Base-by-base conservation (phyloP, 2,329 filamentous ascomycete genomes). In the Talaromyces sp. region DNA sequence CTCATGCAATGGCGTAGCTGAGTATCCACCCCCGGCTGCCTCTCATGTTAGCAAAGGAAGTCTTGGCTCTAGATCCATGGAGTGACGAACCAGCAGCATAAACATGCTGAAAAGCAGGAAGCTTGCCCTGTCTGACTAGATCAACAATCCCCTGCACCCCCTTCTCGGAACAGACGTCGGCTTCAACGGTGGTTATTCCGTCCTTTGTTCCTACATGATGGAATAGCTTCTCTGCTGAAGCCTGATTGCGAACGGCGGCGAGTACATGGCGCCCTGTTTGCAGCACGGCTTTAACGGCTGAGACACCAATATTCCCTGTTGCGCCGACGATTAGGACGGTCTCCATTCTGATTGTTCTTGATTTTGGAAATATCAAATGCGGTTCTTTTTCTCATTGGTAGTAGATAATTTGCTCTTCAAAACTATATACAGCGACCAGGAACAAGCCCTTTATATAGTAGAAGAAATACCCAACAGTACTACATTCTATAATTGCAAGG, bases 321-420 rank as follows among this genome's bases (percentile, higher is more conserved):
- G 62, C 62, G 37, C 62, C 62, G 14, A 64, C 35, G 13, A 64
- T 48, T 19, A 64, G 41, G 47, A 64, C 62, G 56, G 62, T 64
- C 22, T 64, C 62, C 62, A 64, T 64, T 41, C 8, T 64, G 31
- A 35, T 50, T 50, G 45, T 39, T 24, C 10, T 24, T 7, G 11
- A 11, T 24, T 24, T 14, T 4, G 4, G 13, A 19, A 47, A 22
- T 47, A 47, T 22, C 11, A 47, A 47, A 24, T 3, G 45, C 3
- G 19, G 10, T 7, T 14, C 11, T 24, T 43, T 10, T n/a, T 16
- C 3, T 14, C 4, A 24, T 14, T 13, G 24, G 19, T 11, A 10
- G 10, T 47, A 47, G 10, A 47, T 24, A 13, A 2, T 47, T 11
- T 47, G 19, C 10, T 47, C 22, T 24, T 47, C 11, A 14, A 47